Evolutionary conservation across 495 filamentous ascomycete species (phyloP).

Genomic region (Aspergillus hancockii): DNA sequence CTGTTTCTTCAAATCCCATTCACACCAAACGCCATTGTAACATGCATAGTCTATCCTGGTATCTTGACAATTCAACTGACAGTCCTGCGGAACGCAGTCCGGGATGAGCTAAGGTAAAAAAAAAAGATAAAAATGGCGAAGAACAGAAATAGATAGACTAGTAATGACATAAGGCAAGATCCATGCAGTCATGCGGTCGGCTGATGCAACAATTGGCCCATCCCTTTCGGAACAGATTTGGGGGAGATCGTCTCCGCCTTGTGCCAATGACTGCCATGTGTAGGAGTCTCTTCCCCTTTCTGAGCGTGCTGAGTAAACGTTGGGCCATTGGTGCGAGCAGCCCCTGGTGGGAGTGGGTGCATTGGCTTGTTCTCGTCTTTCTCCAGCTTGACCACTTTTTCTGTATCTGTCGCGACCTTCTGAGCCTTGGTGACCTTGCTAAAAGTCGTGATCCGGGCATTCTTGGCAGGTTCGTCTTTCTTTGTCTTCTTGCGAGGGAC

Average conservation of each 20-base stretch:
- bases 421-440: conserved; percentile 42
- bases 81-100: neutral
- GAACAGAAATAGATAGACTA: conserved; percentile 15
- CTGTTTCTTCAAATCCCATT: neutral
- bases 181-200: conserved; percentile 15
- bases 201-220: conserved; percentile 36
- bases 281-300: conserved; percentile 21
- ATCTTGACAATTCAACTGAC: conserved; percentile 26
- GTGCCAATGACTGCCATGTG: conserved; percentile 19
- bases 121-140: conserved; percentile 13
- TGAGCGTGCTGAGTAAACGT: conserved; percentile 27
- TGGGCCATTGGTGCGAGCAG: conserved; percentile 43
- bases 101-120: conserved; percentile 4
- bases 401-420: conserved; percentile 18
- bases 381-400: conserved; percentile 26
- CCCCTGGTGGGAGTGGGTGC: conserved; percentile 40
- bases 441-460: conserved; percentile 38
- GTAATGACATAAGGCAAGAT: conserved; percentile 3
- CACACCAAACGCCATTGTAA: conserved; percentile 3
- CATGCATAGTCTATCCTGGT: conserved; percentile 45
- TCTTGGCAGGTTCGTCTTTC: conserved; percentile 27
- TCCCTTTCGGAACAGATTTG: conserved; percentile 37
- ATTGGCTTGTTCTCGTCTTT: conserved; percentile 39
- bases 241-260: conserved; percentile 39
- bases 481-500: conserved; percentile 25